Evolutionary conservation across 1,284 basidiomycete genomes (phyloP).

Genomic region (Singerocomus inundabilis): DNA sequence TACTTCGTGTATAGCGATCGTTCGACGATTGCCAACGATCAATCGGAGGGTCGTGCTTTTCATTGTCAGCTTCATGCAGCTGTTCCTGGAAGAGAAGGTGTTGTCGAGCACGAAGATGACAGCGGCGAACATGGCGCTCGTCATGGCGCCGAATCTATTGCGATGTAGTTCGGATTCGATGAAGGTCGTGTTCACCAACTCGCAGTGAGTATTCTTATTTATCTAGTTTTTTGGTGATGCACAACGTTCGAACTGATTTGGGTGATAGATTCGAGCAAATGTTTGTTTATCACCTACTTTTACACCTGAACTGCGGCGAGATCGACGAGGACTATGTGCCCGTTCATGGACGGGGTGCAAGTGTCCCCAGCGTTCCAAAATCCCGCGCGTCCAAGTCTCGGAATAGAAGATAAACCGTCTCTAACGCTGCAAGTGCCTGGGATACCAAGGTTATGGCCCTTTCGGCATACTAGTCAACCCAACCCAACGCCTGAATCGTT

Average conservation of each 20-base stretch:
- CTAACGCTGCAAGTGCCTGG: background rate
- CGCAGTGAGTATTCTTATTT: slow-evolving; percentile 60
- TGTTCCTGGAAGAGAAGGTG: slow-evolving; percentile 78
- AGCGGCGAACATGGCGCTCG: slow-evolving; percentile 70
- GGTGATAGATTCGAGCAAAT: slow-evolving; percentile 73
- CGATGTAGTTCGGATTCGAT: slow-evolving; percentile 81
- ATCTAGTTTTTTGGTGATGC: slow-evolving; percentile 3
- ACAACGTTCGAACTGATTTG: slow-evolving; percentile 1
- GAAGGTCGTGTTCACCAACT: slow-evolving; percentile 84
- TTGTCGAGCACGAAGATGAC: slow-evolving; percentile 84
- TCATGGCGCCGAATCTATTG: slow-evolving; percentile 87
- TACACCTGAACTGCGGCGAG: slow-evolving; percentile 73
- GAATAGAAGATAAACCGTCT: slow-evolving; percentile 25
- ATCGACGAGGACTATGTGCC: slow-evolving; percentile 76
- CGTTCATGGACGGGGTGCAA: slow-evolving; percentile 70
- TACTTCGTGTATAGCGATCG: slow-evolving; percentile 68
- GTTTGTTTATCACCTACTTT: slow-evolving; percentile 80
- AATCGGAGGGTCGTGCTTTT: slow-evolving; percentile 84
- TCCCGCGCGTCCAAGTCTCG: slow-evolving; percentile 35
- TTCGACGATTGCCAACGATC: slow-evolving; percentile 76
- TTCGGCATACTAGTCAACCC: background rate
- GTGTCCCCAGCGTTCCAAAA: slow-evolving; percentile 32
- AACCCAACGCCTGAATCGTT: background rate
- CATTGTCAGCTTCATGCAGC: slow-evolving; percentile 84
- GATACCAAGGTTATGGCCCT: background rate